phyloP scores from a whole-genome alignment of 1,284 basidiomycete genomes.

The Rugosomyces carneus region DNA sequence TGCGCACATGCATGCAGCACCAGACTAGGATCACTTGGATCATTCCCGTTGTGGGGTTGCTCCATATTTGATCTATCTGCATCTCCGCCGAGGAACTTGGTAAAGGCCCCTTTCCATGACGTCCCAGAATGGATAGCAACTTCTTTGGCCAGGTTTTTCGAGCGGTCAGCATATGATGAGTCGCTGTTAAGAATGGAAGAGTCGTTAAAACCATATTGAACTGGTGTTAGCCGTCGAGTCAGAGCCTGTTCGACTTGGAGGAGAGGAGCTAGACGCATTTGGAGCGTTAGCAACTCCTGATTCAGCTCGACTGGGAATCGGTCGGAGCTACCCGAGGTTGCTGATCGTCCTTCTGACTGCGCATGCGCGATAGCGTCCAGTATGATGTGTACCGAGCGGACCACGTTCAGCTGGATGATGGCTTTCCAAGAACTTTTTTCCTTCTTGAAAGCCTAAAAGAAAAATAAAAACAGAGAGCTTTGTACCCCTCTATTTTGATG shows the following conservation, averaged over 20 bases:
- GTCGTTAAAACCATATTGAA: constrained; percentile 26
- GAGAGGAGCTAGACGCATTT: constrained; percentile 52
- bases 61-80: constrained; percentile 30
- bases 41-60: constrained; percentile 34
- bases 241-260: constrained; percentile 55
- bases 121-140: constrained; percentile 36
- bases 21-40: constrained; percentile 35
- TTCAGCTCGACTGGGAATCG: constrained; percentile 26
- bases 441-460: constrained; percentile 41
- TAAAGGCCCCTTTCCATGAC: constrained; percentile 33
- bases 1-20: constrained; percentile 39
- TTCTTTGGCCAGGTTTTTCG: constrained; percentile 27
- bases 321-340: constrained; percentile 13
- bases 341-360: constrained; percentile 23
- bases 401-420: constrained; percentile 68
- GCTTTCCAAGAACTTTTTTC: constrained; percentile 65
- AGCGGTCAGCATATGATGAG: constrained; percentile 19
- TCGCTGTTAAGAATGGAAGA: constrained; percentile 19
- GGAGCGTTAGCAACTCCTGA: constrained; percentile 46
- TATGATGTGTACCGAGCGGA: constrained; percentile 60
- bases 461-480: too few relatives aligned
- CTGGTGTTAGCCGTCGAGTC: constrained; percentile 42
- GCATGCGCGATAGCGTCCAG: constrained; percentile 49
- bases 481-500: too few relatives aligned
- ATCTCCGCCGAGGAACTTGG: constrained; percentile 18